Evolutionary conservation across 106 monocot genomes (phyloP).

Genomic region (Agapanthus africanus): DNA sequence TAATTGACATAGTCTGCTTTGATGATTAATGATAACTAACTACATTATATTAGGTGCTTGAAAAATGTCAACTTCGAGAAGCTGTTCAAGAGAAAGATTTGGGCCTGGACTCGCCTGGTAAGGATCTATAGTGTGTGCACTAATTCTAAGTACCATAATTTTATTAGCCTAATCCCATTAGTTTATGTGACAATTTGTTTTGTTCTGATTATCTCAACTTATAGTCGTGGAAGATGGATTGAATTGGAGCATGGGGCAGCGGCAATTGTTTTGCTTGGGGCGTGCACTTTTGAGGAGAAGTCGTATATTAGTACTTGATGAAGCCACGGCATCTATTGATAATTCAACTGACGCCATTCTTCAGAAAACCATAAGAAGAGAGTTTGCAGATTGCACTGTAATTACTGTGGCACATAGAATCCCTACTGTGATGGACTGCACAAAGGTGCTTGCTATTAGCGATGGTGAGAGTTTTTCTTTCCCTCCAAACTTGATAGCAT

Average conservation of each 20-base stretch:
- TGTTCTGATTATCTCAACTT: not conserved
- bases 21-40: not conserved
- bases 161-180: not conserved
- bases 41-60: constrained; percentile 39
- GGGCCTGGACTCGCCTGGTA: constrained; percentile 78
- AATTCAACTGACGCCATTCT: constrained; percentile 82
- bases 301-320: constrained; percentile 80
- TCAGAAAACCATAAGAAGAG: constrained; percentile 78
- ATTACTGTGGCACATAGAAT: constrained; percentile 95
- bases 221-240: constrained; percentile 81
- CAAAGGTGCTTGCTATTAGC: constrained; percentile 78
- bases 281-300: constrained; percentile 73
- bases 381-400: constrained; percentile 80
- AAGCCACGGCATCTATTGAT: constrained; percentile 97
- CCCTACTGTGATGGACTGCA: constrained; percentile 93
- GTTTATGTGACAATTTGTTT: not conserved
- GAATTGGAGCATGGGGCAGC: constrained; percentile 96
- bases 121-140: not conserved
- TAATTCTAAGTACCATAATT: not conserved
- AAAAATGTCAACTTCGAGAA: constrained; percentile 88
- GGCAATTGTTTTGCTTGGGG: constrained; percentile 89
- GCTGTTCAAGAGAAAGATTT: constrained; percentile 58
- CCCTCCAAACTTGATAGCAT: not conserved
- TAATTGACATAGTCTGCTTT: not conserved
- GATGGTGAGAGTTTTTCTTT: constrained; percentile 46